These are phyloP conservation scores for Eragrostis nindensis DNA, from an alignment of 176 grass and related monocot species.

Conservation along the genomic window DNA sequence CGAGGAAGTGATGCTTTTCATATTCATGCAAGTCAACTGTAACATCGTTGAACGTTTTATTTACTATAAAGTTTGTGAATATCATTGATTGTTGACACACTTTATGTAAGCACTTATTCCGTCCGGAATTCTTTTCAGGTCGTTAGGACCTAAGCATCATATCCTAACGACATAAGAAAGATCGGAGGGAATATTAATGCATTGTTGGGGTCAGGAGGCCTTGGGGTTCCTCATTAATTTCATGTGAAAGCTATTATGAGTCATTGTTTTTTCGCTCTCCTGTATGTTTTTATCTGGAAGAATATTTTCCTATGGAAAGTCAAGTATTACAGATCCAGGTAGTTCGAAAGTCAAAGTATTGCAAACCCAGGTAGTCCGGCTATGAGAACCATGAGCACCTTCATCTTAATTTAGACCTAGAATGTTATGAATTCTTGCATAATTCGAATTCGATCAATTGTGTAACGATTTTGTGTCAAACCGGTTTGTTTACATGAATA, in stretches of 20 bases:
- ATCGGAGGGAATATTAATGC: background rate
- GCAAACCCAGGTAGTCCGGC: no score
- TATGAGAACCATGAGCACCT: background rate
- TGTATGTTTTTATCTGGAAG: background rate
- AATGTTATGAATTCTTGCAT: background rate
- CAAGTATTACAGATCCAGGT: background rate
- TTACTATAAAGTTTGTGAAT: background rate
- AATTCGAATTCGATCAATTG: background rate
- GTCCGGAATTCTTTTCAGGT: no score
- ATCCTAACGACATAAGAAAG: no score
- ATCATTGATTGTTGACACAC: background rate
- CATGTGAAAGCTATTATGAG: background rate
- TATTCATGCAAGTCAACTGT: slow-evolving; percentile 23
- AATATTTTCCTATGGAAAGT: background rate
- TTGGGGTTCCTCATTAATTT: background rate
- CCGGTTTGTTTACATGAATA: no score
- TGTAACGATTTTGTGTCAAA: background rate
- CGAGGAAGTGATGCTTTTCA: slow-evolving; percentile 11
- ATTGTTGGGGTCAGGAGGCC: background rate
- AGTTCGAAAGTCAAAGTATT: background rate
- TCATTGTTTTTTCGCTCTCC: background rate
- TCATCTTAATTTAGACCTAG: background rate
- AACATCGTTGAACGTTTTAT: background rate
- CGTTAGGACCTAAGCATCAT: no score
- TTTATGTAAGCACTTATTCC: no score